These are phyloP conservation scores for Picea mariana DNA, from an alignment of 83 land plant species.

Conservation along the genomic window DNA sequence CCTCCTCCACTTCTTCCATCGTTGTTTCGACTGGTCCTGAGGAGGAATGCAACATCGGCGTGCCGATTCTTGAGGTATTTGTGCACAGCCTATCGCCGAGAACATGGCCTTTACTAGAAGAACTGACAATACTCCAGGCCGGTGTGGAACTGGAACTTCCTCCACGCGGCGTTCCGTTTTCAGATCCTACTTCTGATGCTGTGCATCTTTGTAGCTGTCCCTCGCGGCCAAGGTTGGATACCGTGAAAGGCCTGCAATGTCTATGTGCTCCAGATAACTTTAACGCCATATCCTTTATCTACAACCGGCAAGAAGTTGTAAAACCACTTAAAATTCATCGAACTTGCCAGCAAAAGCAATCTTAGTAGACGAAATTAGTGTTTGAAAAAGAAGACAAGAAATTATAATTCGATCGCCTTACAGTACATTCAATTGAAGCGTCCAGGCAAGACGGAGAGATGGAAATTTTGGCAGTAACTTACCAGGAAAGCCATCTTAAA, in stretches of 20 bases:
- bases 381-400: background rate
- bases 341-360: background rate
- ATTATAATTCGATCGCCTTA: background rate
- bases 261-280: conserved; percentile 64
- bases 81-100: conserved; percentile 28
- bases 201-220: conserved; percentile 19
- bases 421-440: background rate
- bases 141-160: conserved; percentile 25
- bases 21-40: conserved; percentile 25
- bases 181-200: conserved; percentile 21
- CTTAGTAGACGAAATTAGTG: background rate
- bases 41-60: conserved; percentile 28
- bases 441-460: background rate
- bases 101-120: conserved; percentile 12
- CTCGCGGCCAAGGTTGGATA: conserved; percentile 21
- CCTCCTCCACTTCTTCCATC: conserved; percentile 50
- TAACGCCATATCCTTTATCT: conserved; percentile 83
- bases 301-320: background rate
- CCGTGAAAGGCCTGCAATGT: conserved; percentile 47
- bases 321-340: background rate
- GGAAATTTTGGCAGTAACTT: too few relatives aligned
- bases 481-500: too few relatives aligned
- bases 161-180: conserved; percentile 31
- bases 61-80: conserved; percentile 40
- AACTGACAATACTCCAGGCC: background rate